Conservation (phyloP, 768 basidiomycete genomes). For the Coprinopsis cinerea region DNA sequence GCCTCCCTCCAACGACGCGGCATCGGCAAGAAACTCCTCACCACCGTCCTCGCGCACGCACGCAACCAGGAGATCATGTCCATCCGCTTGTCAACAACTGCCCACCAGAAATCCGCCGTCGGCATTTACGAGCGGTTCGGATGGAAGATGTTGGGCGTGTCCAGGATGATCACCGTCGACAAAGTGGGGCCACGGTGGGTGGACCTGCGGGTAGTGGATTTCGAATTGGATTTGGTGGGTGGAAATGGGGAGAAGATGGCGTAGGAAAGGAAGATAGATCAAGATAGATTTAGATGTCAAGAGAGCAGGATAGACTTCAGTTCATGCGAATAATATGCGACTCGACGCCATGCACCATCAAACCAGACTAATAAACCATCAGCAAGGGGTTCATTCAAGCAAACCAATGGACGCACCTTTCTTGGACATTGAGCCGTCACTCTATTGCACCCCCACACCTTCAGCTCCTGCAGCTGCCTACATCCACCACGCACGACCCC, state of each 20-base stretch:
- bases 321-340: too few species aligned
- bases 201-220: neutral
- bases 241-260: neutral
- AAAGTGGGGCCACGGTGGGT: neutral
- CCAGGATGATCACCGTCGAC: neutral
- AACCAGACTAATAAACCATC: too few species aligned
- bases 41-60: constrained; percentile 12
- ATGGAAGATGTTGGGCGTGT: constrained; percentile 7
- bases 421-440: constrained; percentile 34
- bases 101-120: constrained; percentile 13
- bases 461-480: constrained; percentile 35
- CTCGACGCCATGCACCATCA: too few species aligned
- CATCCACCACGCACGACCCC: constrained; percentile 28
- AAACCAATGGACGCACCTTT: constrained; percentile 26
- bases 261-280: too few species aligned
- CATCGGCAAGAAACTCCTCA: constrained; percentile 15
- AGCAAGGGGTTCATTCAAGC: too few species aligned
- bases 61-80: constrained; percentile 2
- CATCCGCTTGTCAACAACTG: constrained; percentile 14
- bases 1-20: constrained; percentile 13
- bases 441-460: constrained; percentile 51
- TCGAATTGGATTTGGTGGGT: neutral
- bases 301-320: too few species aligned
- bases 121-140: constrained; percentile 18
- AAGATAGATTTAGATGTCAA: too few species aligned